A percentile compares a stretch with the other conserved stretches of the same genome.
phyloP scores from a whole-genome alignment of 176 grass and related monocot species.

The Triticum dicoccoides region DNA sequence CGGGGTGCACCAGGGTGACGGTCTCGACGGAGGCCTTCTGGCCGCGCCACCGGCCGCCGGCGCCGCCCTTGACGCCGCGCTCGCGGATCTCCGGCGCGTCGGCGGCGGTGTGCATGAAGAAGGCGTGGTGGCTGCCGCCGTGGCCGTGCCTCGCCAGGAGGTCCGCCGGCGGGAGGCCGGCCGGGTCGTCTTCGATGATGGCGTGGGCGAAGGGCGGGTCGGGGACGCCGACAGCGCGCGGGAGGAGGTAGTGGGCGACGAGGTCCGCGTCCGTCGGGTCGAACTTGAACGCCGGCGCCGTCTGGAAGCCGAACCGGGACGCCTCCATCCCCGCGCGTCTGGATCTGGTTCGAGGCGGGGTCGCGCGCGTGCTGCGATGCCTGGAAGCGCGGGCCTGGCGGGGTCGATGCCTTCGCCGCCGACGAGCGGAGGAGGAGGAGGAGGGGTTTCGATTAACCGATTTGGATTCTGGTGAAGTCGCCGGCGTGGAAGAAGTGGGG shows the following conservation, averaged over 20 bases:
- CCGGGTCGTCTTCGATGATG: not conserved
- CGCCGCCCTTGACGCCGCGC: not conserved
- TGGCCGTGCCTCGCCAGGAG: not conserved
- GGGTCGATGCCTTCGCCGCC: not conserved
- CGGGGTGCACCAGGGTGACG: not conserved
- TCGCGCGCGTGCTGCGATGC: not conserved
- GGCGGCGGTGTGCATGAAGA: not conserved
- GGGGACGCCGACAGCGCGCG: not conserved
- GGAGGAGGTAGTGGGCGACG: slow-evolving; percentile 27
- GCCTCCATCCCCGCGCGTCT: slow-evolving; percentile 8
- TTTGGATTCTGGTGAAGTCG: not conserved
- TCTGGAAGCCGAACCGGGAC: not conserved
- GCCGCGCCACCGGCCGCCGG: not conserved
- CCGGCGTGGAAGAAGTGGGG: not conserved
- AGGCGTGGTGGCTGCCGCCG: not conserved
- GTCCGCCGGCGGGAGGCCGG: slow-evolving; percentile 17
- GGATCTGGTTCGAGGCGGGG: not conserved
- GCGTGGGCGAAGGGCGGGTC: not conserved
- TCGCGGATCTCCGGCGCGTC: not conserved
- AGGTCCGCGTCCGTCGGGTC: slow-evolving; percentile 20
- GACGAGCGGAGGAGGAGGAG: not conserved
- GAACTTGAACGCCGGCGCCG: not conserved
- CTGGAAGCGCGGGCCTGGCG: not conserved
- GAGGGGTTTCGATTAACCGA: not conserved
- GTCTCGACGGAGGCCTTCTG: not conserved